A percentile compares a stretch with the other conserved stretches of the same genome.
Evolutionary conservation across 148 eudicot species (phyloP).

Genomic region (Camellia granthamiana): DNA sequence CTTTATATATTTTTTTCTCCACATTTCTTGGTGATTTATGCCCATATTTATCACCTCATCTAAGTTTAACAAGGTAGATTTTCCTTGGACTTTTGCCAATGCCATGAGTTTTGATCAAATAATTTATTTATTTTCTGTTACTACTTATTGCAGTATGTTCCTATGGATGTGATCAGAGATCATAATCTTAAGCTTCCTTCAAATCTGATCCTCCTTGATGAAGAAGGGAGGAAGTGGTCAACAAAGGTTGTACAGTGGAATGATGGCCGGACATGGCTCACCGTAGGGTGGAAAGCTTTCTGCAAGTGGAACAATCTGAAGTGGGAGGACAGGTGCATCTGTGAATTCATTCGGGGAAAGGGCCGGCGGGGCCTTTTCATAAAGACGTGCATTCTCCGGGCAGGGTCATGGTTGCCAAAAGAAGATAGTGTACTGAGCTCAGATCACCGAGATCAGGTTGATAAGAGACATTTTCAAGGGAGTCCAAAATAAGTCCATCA

Average conservation of each 20-base stretch:
- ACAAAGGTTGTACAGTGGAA: conserved; percentile 6
- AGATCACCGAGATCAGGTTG: background rate
- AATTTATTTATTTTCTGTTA: background rate
- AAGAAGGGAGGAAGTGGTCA: conserved; percentile 14
- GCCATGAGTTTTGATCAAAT: background rate
- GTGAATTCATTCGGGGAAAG: conserved; percentile 18
- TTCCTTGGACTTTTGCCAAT: too few relatives aligned
- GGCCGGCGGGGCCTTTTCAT: background rate
- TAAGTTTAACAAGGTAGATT: background rate
- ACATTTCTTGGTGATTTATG: too few relatives aligned
- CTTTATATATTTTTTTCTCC: too few relatives aligned
- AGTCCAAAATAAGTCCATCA: too few relatives aligned
- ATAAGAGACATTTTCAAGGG: background rate
- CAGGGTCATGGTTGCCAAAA: conserved; percentile 10
- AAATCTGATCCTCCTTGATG: conserved; percentile 10
- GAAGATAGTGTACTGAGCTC: background rate
- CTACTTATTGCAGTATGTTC: conserved; percentile 15
- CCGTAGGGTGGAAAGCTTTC: conserved; percentile 17
- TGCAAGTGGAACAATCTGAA: conserved; percentile 13
- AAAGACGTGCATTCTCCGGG: conserved; percentile 4
- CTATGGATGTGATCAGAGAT: conserved; percentile 10
- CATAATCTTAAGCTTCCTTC: conserved; percentile 6
- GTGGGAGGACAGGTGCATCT: conserved; percentile 25
- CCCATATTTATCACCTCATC: too few relatives aligned
- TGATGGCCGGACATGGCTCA: conserved; percentile 22